Evolutionary conservation across 1,284 basidiomycete genomes (phyloP), one percentile per base, ranked within the genome.

Genomic region (Serendipita sp.): DNA sequence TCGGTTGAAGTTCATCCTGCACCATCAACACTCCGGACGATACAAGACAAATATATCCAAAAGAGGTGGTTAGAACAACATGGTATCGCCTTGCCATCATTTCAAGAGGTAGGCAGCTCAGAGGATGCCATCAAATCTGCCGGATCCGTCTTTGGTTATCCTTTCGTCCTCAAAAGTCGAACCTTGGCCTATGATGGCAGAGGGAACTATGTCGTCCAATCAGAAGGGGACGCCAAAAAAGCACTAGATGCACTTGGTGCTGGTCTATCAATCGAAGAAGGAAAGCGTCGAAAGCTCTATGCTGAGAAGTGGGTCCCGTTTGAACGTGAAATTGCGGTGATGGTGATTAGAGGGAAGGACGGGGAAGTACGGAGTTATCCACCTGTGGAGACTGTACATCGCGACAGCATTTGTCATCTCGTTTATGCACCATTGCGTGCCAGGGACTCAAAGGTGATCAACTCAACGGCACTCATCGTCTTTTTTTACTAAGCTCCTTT

Each of bases 181-280:
- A 96, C 91, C 1, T 77, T 95, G 64, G 96, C 94, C 0, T 99
- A 99, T 73, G 96, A 99, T 71, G 95, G 96, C 3, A 80, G 92
- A 66, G 95, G 95, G 2, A 99, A 99, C 74, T 94, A 82, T 69
- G 86, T 88, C 26, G 73, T 99, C 50, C 80, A 79, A 2, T 76
- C 82, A 13, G 67, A 81, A 2, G 71, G 74, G 13, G 78, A 88
- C 62, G 80, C 81, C 2, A 70, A 76, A 34, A 77, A 82, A 12
- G 91, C 92, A 0, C 80, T 97, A 58, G 70, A 79, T 0, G 77
- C 81, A 6, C 79, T 94, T 12, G 80, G 79, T 1, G 73, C 80
- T 38, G 26, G 53, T 58, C 4, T 8, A n/a, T 17, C 15, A 30
- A 26, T 30, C 15, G 32, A 30, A 3, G 26, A 22, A 22, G 26